These are phyloP conservation scores for Cladosporium oxysporum DNA, from an alignment of 2,329 filamentous ascomycete genomes.

Conservation along the genomic window DNA sequence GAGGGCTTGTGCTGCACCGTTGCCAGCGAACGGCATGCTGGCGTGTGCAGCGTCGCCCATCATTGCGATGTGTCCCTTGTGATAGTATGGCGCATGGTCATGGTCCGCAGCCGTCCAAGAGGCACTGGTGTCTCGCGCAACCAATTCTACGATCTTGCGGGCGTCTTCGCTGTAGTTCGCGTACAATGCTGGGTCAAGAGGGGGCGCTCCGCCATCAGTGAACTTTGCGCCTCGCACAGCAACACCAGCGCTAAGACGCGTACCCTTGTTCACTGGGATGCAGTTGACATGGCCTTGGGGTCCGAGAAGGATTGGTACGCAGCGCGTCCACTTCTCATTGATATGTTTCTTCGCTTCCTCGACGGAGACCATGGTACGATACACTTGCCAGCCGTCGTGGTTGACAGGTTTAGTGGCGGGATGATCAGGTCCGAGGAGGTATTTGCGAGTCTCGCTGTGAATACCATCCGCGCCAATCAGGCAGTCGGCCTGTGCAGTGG, in stretches of 20 bases:
- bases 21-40: conserved; percentile 40
- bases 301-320: conserved; percentile 37
- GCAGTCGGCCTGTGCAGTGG: conserved; percentile 47
- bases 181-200: conserved; percentile 30
- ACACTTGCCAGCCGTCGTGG: conserved; percentile 37
- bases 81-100: conserved; percentile 39
- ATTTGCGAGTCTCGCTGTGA: conserved; percentile 48
- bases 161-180: conserved; percentile 34
- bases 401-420: conserved; percentile 36
- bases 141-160: conserved; percentile 31
- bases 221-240: conserved; percentile 32
- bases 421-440: conserved; percentile 44
- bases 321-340: conserved; percentile 34
- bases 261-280: conserved; percentile 36
- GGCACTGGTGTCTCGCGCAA: conserved; percentile 31
- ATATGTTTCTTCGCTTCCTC: conserved; percentile 33
- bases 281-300: conserved; percentile 36
- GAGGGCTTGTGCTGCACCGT: conserved; percentile 42
- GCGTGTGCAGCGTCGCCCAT: conserved; percentile 45
- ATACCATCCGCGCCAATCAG: conserved; percentile 58
- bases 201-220: conserved; percentile 23
- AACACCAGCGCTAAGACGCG: conserved; percentile 33
- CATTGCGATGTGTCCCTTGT: conserved; percentile 34
- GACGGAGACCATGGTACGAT: conserved; percentile 35
- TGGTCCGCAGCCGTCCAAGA: conserved; percentile 38